Base-by-base conservation (phyloP, 2,329 filamentous ascomycete genomes). In the Fusarium torreyae region DNA sequence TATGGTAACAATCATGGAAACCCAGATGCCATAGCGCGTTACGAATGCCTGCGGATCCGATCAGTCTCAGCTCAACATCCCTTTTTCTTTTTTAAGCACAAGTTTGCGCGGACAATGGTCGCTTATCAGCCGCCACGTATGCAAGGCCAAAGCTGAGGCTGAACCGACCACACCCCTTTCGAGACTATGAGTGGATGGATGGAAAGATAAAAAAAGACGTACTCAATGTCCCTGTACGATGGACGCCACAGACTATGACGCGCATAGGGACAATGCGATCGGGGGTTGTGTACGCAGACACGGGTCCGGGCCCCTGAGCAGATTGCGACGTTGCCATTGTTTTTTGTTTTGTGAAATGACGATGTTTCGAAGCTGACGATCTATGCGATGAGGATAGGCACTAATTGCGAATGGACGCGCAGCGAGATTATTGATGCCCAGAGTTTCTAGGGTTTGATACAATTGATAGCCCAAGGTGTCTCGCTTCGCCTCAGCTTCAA, bases 171-270 rank as follows among this genome's bases (percentile, higher is more conserved):
- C 26, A 39, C 18, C 33, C 45, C 17, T 48, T 48, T n/a, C 24
- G 33, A 46, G 15, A 31, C 15, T 24, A 43, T 51, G 54, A 53
- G 34, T 48, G 38, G 51, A 56, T 45, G 26, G 51, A 56, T 45
- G 26, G 40, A 40, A 49, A 40, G 28, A 38, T 22, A n/a, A n/a
- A 44, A 51, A n/a, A n/a, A 44, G 49, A 73, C 73, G 48, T 76
- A 80, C 80, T 81, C 56, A 80, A 62, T 13, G 79, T 80, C 22
- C 79, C 80, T 42, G 79, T 81, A 24, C 79, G 77, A 63, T 79
- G 78, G 8, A 80, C 69, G 42, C 80, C 78, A 68, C 78, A 80
- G 26, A 81, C 79, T 57, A 81, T 79, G 72, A 81, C 78, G 44
- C 76, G 75, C 80, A 81, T 80, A 8, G 80, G 79, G 6, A 81